Percentiles rank a stretch among this genome's conserved stretches.
These are phyloP conservation scores for Plantago major DNA, from an alignment of 257 asterid genomes.

Conservation along the genomic window DNA sequence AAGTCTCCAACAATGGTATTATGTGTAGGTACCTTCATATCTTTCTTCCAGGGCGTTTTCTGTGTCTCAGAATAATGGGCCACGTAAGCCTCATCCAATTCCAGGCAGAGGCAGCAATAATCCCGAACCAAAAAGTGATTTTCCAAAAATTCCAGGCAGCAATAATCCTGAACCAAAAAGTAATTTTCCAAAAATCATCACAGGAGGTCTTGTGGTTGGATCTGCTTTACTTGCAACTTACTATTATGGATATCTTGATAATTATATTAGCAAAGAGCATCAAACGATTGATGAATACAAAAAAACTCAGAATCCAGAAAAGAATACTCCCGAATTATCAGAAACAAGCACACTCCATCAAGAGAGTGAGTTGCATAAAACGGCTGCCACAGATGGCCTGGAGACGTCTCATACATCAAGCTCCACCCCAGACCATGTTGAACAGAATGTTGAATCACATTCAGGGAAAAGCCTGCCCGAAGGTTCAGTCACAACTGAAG, in stretches of 20 bases:
- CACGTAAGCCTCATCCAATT: slow-evolving; percentile 27
- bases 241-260: slow-evolving; percentile 62
- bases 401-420: slow-evolving; percentile 34
- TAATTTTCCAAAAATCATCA: slow-evolving; percentile 44
- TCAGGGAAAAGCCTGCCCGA: slow-evolving; percentile 33
- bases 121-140: slow-evolving; percentile 43
- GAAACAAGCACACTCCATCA: slow-evolving; percentile 27
- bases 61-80: slow-evolving; percentile 45
- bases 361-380: slow-evolving; percentile 29
- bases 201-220: slow-evolving; percentile 67
- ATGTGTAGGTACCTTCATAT: slow-evolving; percentile 74
- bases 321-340: slow-evolving; percentile 22
- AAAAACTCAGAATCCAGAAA: slow-evolving; percentile 22
- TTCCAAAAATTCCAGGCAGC: slow-evolving; percentile 48
- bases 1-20: slow-evolving; percentile 21
- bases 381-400: slow-evolving; percentile 22
- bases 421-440: slow-evolving; percentile 31
- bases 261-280: slow-evolving; percentile 46
- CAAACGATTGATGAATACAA: slow-evolving; percentile 32
- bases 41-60: slow-evolving; percentile 69
- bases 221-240: slow-evolving; percentile 64
- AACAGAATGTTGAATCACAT: slow-evolving; percentile 36
- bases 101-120: neutral
- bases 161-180: slow-evolving; percentile 45
- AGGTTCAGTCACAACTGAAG: slow-evolving; percentile 36